Percentiles rank a stretch among this genome's conserved stretches.
phyloP scores from a whole-genome alignment of 441 rosid species.

The Erodium chrysanthum region DNA sequence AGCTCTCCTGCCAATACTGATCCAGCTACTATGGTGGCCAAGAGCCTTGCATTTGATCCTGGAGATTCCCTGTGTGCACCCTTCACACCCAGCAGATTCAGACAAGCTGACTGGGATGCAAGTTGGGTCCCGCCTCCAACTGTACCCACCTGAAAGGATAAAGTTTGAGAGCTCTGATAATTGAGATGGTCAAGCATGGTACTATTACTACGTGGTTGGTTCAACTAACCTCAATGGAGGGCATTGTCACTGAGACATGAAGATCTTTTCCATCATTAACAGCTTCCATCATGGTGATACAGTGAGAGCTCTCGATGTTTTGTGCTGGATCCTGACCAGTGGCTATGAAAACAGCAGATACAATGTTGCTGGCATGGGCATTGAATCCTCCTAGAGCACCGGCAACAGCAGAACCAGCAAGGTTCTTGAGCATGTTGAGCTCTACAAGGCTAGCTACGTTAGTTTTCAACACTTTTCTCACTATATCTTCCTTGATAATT shows the following conservation, averaged over 20 bases:
- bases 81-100: conserved; percentile 72
- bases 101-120: conserved; percentile 83
- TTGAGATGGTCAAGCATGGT: background rate
- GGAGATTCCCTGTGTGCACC: conserved; percentile 63
- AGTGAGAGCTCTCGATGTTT: conserved; percentile 82
- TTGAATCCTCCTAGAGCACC: conserved; percentile 89
- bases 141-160: conserved; percentile 28
- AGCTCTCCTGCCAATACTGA: conserved; percentile 81
- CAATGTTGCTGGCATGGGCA: conserved; percentile 87
- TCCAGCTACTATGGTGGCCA: conserved; percentile 72
- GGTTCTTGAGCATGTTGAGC: conserved; percentile 88
- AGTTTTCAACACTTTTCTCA: conserved; percentile 62
- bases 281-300: conserved; percentile 94
- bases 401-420: conserved; percentile 75
- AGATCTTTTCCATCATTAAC: conserved; percentile 70
- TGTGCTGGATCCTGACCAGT: conserved; percentile 32
- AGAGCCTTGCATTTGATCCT: conserved; percentile 63
- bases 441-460: conserved; percentile 63
- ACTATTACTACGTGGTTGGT: background rate
- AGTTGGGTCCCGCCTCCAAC: conserved; percentile 57
- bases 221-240: conserved; percentile 63
- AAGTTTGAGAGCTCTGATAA: background rate
- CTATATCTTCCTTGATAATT: conserved; percentile 57
- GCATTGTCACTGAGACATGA: conserved; percentile 81
- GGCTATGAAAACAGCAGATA: conserved; percentile 75